A percentile compares a stretch with the other conserved stretches of the same genome.
Evolutionary conservation across 106 monocot species (phyloP).

Genomic region (Alisma plantagoaquatica): DNA sequence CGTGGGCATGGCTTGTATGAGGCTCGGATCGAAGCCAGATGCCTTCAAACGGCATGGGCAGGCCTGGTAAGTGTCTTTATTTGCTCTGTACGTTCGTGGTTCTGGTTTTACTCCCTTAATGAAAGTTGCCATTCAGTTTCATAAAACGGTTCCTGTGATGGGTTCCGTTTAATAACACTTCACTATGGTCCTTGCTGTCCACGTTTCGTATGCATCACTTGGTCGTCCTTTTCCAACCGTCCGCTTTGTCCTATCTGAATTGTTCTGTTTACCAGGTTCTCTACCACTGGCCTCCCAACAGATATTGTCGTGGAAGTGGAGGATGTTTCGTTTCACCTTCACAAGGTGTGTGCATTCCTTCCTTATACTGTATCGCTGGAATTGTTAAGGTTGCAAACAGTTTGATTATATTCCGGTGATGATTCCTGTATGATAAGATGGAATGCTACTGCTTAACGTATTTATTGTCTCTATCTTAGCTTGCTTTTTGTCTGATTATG

Average conservation of each 20-base stretch:
- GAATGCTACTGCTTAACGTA: too few relatives aligned
- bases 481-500: too few relatives aligned
- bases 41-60: slow-evolving; percentile 29
- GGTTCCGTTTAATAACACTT: not conserved
- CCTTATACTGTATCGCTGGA: too few relatives aligned
- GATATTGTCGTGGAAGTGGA: slow-evolving; percentile 39
- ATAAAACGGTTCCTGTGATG: not conserved
- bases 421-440: too few relatives aligned
- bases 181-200: not conserved
- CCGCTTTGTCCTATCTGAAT: not conserved
- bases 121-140: too few relatives aligned
- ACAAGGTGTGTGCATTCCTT: slow-evolving; percentile 35
- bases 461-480: too few relatives aligned
- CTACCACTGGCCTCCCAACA: slow-evolving; percentile 42
- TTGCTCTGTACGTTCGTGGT: not conserved
- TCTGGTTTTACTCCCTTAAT: too few relatives aligned
- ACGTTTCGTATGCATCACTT: too few relatives aligned
- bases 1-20: slow-evolving; percentile 15
- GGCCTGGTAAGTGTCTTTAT: slow-evolving; percentile 24
- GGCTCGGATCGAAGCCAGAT: slow-evolving; percentile 31
- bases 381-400: too few relatives aligned
- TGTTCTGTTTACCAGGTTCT: slow-evolving; percentile 21
- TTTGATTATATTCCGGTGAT: too few relatives aligned
- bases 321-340: slow-evolving; percentile 41
- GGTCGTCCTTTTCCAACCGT: not conserved